Percentiles rank a stretch among this genome's conserved stretches.
Evolutionary conservation across 1,284 basidiomycete species (phyloP).

Genomic region (Puccinia novopanici): DNA sequence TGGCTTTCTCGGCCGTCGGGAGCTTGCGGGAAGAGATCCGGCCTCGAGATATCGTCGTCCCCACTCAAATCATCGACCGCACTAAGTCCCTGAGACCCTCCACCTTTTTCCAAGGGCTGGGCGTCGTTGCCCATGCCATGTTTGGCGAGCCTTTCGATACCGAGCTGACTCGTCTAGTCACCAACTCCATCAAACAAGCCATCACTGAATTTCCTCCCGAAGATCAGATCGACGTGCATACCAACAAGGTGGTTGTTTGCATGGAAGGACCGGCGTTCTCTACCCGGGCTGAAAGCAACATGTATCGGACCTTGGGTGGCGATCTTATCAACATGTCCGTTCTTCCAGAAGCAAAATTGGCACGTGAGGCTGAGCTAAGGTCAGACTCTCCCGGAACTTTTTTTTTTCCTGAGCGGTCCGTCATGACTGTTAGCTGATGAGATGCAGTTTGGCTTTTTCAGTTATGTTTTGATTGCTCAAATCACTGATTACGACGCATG

Average conservation of each 20-base stretch:
- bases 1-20: conserved; percentile 94
- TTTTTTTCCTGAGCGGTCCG: neutral
- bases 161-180: conserved; percentile 70
- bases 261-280: conserved; percentile 96
- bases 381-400: conserved; percentile 72
- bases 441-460: neutral
- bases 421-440: neutral
- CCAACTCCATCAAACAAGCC: conserved; percentile 68
- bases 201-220: conserved; percentile 65
- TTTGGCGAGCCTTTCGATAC: conserved; percentile 75
- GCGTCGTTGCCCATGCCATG: conserved; percentile 84
- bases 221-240: conserved; percentile 67
- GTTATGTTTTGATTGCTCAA: conserved; percentile 45
- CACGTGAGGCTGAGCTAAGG: conserved; percentile 90
- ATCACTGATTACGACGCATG: conserved; percentile 62
- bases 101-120: conserved; percentile 76
- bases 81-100: conserved; percentile 86
- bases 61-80: conserved; percentile 91
- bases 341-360: conserved; percentile 91
- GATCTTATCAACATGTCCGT: conserved; percentile 97
- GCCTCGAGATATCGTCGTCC: conserved; percentile 76
- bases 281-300: conserved; percentile 88
- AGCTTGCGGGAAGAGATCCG: conserved; percentile 89
- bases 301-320: conserved; percentile 91
- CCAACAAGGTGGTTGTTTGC: conserved; percentile 81